Percentiles rank a stretch among this genome's conserved stretches.
Conservation (phyloP, 2,329 filamentous ascomycete genomes). For the Orbilia ellipsospora region DNA sequence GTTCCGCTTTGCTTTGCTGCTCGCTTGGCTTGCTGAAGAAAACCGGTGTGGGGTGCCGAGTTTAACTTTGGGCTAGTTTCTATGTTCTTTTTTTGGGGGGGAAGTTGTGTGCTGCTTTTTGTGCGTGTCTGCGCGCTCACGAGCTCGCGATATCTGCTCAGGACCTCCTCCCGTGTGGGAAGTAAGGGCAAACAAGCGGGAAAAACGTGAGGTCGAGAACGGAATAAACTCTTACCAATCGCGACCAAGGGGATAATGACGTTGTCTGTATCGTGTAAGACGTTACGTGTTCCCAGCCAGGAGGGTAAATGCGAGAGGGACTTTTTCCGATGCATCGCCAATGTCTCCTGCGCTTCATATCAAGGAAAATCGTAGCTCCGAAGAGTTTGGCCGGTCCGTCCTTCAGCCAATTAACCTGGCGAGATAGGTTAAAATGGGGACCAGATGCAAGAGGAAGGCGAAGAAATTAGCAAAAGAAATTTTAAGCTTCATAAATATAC, state of each 20-base stretch:
- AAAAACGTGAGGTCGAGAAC: constrained; percentile 12
- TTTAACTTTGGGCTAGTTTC: constrained; percentile 7
- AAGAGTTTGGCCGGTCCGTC: constrained; percentile 9
- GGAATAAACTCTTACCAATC: constrained; percentile 20
- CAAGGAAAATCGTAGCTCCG: constrained; percentile 54
- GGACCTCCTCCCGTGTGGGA: constrained; percentile 35
- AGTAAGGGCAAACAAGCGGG: constrained; percentile 32
- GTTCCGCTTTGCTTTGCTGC: constrained; percentile 39
- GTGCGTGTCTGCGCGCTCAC: constrained; percentile 37
- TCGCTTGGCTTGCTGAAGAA: constrained; percentile 50
- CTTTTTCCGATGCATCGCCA: constrained; percentile 37
- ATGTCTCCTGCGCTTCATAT: constrained; percentile 18
- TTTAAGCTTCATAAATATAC: constrained; percentile 25
- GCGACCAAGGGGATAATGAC: constrained; percentile 39
- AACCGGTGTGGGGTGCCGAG: constrained; percentile 50
- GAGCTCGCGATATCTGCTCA: constrained; percentile 44
- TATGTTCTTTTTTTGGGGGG: too few relatives aligned
- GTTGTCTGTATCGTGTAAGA: constrained; percentile 45
- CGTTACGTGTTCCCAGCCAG: constrained; percentile 45
- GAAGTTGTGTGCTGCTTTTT: background rate
- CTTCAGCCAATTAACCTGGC: constrained; percentile 25
- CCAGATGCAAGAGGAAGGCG: constrained; percentile 41
- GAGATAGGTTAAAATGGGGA: constrained; percentile 51
- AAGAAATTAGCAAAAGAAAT: constrained; percentile 28
- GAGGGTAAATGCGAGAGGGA: constrained; percentile 15